Evolutionary conservation across 2,329 filamentous ascomycete genomes (phyloP).

Genomic region (Stemphylium vesicarium): DNA sequence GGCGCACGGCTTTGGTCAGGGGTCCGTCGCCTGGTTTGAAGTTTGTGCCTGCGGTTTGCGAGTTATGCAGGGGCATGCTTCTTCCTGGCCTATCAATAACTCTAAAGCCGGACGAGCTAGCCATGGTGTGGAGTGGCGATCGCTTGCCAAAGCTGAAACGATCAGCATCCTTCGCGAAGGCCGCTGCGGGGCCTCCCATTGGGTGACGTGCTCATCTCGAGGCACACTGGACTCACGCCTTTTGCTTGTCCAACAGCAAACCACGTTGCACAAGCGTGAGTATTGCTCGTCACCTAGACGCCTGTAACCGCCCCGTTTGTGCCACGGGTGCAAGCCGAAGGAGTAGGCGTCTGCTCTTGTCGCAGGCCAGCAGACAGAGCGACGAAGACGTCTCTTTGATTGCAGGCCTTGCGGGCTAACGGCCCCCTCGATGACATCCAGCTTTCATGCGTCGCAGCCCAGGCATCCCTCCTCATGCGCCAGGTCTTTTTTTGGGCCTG

Average conservation of each 20-base stretch:
- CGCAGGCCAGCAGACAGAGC: neutral
- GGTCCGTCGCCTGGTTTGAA: constrained; percentile 27
- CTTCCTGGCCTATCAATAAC: constrained; percentile 36
- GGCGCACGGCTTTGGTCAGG: constrained; percentile 25
- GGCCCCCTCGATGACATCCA: constrained; percentile 15
- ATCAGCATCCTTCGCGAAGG: constrained; percentile 9
- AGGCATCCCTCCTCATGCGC: constrained; percentile 24
- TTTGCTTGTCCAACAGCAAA: constrained; percentile 20
- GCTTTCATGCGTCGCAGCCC: constrained; percentile 22
- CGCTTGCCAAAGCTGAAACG: constrained; percentile 34
- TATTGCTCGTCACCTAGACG: constrained; percentile 8
- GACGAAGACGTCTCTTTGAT: constrained; percentile 12
- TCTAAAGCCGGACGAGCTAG: constrained; percentile 3
- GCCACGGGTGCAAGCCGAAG: constrained; percentile 18
- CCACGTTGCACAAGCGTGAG: constrained; percentile 16
- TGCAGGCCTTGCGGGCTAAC: constrained; percentile 20
- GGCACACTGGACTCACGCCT: constrained; percentile 18
- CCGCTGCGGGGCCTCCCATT: constrained; percentile 22
- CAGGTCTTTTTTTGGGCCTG: constrained; percentile 26
- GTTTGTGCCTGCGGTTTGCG: constrained; percentile 21
- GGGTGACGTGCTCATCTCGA: constrained; percentile 19
- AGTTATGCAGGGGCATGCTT: constrained; percentile 23
- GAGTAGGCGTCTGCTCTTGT: no score
- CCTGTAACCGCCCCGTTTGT: constrained; percentile 28
- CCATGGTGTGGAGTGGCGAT: constrained; percentile 27